Percentiles rank a stretch among this genome's conserved stretches.
Evolutionary conservation across 257 asterid species (phyloP).

Genomic region (Ilex asprella): DNA sequence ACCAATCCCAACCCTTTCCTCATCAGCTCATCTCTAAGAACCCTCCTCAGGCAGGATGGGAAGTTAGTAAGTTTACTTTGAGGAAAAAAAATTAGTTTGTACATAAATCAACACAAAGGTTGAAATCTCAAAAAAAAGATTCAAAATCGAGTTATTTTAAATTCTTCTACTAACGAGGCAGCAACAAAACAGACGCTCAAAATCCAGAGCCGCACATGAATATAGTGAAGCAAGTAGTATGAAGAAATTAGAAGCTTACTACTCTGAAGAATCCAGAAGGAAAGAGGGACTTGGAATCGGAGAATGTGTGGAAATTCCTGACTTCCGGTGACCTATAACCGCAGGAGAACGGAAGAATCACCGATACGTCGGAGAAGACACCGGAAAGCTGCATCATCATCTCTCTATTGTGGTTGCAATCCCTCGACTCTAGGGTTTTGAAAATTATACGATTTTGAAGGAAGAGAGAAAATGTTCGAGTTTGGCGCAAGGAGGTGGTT

Average conservation of each 20-base stretch:
- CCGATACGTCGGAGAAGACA: constrained; percentile 43
- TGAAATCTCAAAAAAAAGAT: not conserved
- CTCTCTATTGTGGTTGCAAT: too few relatives aligned
- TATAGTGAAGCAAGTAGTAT: too few relatives aligned
- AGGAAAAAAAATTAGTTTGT: too few relatives aligned
- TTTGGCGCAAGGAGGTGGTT: too few relatives aligned
- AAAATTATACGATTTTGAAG: too few relatives aligned
- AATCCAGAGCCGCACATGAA: not conserved
- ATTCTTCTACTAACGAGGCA: too few relatives aligned
- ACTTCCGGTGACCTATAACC: constrained; percentile 35
- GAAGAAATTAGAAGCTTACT: constrained; percentile 34
- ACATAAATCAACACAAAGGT: not conserved
- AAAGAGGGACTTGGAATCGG: constrained; percentile 35
- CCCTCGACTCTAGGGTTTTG: too few relatives aligned
- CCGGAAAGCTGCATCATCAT: constrained; percentile 44
- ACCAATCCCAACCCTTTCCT: too few relatives aligned
- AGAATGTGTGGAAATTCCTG: constrained; percentile 32
- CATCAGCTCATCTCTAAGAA: too few relatives aligned
- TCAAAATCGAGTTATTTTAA: not conserved
- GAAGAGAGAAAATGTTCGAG: too few relatives aligned
- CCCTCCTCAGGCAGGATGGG: too few relatives aligned
- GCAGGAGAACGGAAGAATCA: constrained; percentile 44
- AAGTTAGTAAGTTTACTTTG: too few relatives aligned
- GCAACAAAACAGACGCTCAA: not conserved
- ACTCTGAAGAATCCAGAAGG: constrained; percentile 39